A percentile compares a stretch with the other conserved stretches of the same genome.
These are phyloP conservation scores for Penicillium brevicompactum DNA, from an alignment of 2,329 filamentous ascomycete species.

Conservation along the genomic window DNA sequence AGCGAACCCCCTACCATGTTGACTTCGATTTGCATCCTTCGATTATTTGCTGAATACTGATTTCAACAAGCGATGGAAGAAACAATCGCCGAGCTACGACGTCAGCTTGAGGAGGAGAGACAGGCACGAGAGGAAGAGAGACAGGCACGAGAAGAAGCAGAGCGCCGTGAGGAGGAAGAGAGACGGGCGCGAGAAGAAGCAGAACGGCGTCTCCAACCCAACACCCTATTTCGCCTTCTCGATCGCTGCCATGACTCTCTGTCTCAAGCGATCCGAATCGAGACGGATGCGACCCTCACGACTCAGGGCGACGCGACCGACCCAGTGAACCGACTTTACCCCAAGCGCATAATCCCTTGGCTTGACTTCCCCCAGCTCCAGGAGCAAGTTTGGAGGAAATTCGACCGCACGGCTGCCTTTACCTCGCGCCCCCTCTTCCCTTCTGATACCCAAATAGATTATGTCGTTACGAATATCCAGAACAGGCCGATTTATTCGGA, in stretches of 20 bases:
- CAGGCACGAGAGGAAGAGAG: slow-evolving; percentile 13
- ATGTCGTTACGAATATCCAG: not conserved
- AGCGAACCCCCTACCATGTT: not conserved
- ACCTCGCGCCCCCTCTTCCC: slow-evolving; percentile 20
- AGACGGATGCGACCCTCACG: slow-evolving; percentile 25
- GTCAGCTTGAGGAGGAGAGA: slow-evolving; percentile 9
- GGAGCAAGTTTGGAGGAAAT: slow-evolving; percentile 14
- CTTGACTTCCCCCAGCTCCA: slow-evolving; percentile 26
- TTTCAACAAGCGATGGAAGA: no score
- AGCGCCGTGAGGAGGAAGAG: slow-evolving; percentile 19
- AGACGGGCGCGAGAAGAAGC: slow-evolving; percentile 13
- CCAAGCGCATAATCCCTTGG: slow-evolving; percentile 24
- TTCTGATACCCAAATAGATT: slow-evolving; percentile 5
- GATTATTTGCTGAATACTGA: no score
- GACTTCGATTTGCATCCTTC: no score
- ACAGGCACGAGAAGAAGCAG: slow-evolving; percentile 14
- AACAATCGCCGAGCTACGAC: not conserved
- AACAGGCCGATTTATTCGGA: not conserved
- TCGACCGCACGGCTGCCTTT: slow-evolving; percentile 17
- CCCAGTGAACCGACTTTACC: slow-evolving; percentile 21
- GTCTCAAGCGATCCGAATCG: slow-evolving; percentile 20
- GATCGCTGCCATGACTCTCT: slow-evolving; percentile 18
- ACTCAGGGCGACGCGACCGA: slow-evolving; percentile 25
- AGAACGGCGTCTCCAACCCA: slow-evolving; percentile 21
- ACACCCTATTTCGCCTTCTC: slow-evolving; percentile 23